Conservation (phyloP, 345 rosid species). For the Nephelium lappaceum region DNA sequence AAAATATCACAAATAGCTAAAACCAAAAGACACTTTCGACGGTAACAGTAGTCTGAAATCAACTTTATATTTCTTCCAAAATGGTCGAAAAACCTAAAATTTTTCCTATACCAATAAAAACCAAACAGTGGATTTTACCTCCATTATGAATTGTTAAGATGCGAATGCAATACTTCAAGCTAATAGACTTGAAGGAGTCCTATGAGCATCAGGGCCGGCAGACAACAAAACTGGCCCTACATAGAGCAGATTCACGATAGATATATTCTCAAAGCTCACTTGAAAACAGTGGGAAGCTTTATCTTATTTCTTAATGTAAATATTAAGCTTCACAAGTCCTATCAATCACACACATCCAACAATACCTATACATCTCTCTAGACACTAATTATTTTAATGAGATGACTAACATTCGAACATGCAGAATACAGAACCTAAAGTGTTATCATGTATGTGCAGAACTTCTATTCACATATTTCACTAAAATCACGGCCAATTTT, state of each 20-base stretch:
- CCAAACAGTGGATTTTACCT: not conserved
- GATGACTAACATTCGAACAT: too few relatives aligned
- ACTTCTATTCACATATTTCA: conserved; percentile 4
- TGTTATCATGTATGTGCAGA: not conserved
- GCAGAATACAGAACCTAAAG: not conserved
- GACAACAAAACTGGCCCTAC: not conserved
- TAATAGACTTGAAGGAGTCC: not conserved
- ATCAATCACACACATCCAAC: not conserved
- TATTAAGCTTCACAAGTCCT: not conserved
- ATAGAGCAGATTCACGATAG: not conserved
- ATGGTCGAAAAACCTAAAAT: not conserved
- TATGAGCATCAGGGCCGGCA: too few relatives aligned
- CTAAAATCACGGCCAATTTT: not conserved
- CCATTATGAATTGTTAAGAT: not conserved
- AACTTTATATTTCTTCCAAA: not conserved
- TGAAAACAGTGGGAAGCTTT: not conserved
- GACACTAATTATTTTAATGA: not conserved
- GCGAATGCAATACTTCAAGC: not conserved
- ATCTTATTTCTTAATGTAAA: not conserved
- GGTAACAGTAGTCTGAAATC: not conserved
- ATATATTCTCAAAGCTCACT: not conserved
- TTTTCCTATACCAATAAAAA: not conserved
- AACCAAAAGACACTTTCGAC: not conserved
- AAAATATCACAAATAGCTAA: not conserved
- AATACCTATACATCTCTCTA: not conserved